phyloP scores from a whole-genome alignment of 2,329 filamentous ascomycete species.

The Metarhizium robertsii region DNA sequence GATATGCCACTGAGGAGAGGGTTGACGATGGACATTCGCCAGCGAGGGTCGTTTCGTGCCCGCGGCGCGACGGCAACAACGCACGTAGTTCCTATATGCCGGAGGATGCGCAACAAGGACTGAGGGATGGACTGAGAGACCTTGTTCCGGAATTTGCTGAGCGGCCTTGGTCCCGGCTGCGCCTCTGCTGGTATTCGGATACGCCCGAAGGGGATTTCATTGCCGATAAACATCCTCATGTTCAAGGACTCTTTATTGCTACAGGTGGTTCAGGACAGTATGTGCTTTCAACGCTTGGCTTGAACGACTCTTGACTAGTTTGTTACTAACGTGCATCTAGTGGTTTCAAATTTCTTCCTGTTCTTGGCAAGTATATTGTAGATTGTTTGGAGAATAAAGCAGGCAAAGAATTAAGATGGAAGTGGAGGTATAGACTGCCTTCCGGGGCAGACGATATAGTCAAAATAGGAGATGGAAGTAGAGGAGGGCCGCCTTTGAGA shows the following conservation, averaged over 20 bases:
- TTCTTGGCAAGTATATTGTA: conserved; percentile 16
- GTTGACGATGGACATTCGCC: conserved; percentile 11
- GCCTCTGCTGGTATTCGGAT: conserved; percentile 58
- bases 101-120: conserved; percentile 40
- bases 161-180: conserved; percentile 38
- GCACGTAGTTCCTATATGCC: conserved; percentile 33
- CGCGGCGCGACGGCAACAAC: conserved; percentile 24
- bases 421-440: conserved; percentile 18
- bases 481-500: conserved; percentile 18
- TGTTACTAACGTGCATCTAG: conserved; percentile 3
- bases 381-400: conserved; percentile 25
- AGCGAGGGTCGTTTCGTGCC: conserved; percentile 21
- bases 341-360: conserved; percentile 18
- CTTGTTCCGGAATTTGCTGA: conserved; percentile 45
- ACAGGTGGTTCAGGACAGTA: conserved; percentile 37
- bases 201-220: conserved; percentile 56
- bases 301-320: background rate
- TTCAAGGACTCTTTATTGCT: conserved; percentile 36
- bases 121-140: conserved; percentile 39
- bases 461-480: conserved; percentile 20
- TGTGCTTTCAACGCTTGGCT: conserved; percentile 2
- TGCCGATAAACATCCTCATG: conserved; percentile 43
- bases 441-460: background rate
- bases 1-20: conserved; percentile 31
- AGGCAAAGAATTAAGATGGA: conserved; percentile 14